Base-by-base conservation (phyloP, 2,329 filamentous ascomycete species). In the Trichoderma arundinaceum region DNA sequence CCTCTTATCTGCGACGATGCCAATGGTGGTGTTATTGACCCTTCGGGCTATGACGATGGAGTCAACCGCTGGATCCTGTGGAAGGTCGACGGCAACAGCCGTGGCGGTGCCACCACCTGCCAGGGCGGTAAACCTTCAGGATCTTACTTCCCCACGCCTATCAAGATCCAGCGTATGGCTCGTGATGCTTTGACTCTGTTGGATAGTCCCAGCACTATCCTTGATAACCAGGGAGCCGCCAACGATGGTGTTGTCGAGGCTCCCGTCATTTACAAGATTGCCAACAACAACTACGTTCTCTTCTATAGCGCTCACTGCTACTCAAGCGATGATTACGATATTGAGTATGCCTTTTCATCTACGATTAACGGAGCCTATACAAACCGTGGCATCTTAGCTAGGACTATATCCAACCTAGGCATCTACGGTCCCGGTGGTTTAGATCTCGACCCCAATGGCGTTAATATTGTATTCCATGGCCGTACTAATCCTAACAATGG, bases 1-100 rank as follows among this genome's bases (percentile, higher is more conserved):
- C 46, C 46, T 49, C 46, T 49, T 6, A 49, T 49, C 46, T 49
- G 46, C 46, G 46, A 49, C 7, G 46, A 49, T 49, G 46, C 46
- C 46, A 28, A 28, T 7, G 46, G 46, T 22, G 46, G 46, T 28
- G 46, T 49, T 17, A 49, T 49, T 49, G 46, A 49, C 19, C 17
- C 46, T 49, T 49, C 46, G 12, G 46, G 46, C 46, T 49, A 49
- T 13, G 46, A 49, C 17, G 46, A 49, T 13, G 46, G 46, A 28
- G 46, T 49, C 46, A 49, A 49, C 46, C 46, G 46, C 22, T 49
- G 46, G 46, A 49, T 49, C 9, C 8, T 49, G 46, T 49, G 46
- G 46, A 49, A 49, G 46, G 46, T 49, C 28, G 46, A 49, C 19
- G 46, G 46, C 46, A 49, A 49, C 12, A 49, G 46, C 46, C 12